These are phyloP conservation scores for Globisporangium acanthophoron DNA, from an alignment of 352 stramenopile genomes.

Conservation along the genomic window DNA sequence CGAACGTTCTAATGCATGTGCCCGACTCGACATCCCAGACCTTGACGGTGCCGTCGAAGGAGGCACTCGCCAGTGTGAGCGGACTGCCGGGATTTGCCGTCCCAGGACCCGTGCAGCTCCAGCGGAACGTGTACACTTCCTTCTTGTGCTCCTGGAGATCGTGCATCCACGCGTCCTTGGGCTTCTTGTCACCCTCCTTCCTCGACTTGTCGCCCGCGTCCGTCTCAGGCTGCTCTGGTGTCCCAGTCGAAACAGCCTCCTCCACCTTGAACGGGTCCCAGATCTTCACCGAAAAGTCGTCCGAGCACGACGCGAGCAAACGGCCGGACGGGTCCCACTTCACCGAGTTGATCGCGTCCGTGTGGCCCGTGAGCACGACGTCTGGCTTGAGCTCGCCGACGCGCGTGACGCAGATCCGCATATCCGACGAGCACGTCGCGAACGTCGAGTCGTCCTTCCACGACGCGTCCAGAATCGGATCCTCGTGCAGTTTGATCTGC, in stretches of 20 bases:
- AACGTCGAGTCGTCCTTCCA: conserved; percentile 95
- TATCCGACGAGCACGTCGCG: conserved; percentile 94
- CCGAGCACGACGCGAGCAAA: conserved; percentile 95
- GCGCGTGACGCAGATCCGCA: conserved; percentile 86
- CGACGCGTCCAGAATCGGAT: conserved; percentile 87
- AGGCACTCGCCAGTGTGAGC: conserved; percentile 90
- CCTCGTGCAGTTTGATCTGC: conserved; percentile 92
- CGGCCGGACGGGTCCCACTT: conserved; percentile 95
- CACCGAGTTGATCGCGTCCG: conserved; percentile 97
- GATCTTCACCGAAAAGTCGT: conserved; percentile 98
- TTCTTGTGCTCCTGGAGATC: conserved; percentile 90
- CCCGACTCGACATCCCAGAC: conserved; percentile 92
- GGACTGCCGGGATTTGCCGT: conserved; percentile 54
- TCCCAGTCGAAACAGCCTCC: neutral
- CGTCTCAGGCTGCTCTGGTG: conserved; percentile 21
- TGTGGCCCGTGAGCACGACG: conserved; percentile 90
- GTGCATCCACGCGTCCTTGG: conserved; percentile 52
- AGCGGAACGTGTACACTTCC: conserved; percentile 93
- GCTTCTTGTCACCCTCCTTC: conserved; percentile 18
- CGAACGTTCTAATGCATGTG: conserved; percentile 89
- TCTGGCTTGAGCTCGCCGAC: conserved; percentile 76
- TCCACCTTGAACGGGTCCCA: conserved; percentile 72
- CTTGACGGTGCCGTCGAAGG: conserved; percentile 95
- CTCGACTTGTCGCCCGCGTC: conserved; percentile 20
- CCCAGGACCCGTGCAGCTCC: conserved; percentile 82